Conservation (phyloP, 768 basidiomycete species). For the Tremella yokohamensis region DNA sequence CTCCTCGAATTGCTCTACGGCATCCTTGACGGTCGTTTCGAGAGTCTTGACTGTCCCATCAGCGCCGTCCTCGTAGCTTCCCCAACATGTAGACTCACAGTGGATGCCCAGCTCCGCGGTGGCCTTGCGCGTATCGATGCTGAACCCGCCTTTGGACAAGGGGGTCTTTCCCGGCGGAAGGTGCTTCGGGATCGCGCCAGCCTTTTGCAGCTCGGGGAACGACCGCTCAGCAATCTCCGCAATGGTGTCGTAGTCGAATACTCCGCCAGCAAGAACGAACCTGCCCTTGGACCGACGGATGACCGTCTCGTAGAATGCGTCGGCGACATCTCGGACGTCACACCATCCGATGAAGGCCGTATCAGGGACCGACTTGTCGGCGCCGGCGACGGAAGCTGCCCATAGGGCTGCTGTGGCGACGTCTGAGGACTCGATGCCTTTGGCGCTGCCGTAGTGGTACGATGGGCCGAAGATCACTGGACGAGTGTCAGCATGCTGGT, state of each 20-base stretch:
- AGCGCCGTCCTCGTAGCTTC: not conserved
- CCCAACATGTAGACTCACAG: constrained; percentile 5
- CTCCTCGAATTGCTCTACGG: constrained; percentile 1
- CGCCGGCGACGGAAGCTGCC: constrained; percentile 5
- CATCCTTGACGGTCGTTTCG: constrained; percentile 6
- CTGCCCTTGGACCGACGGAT: constrained; percentile 12
- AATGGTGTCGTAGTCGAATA: constrained; percentile 12
- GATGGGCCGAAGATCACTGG: constrained; percentile 35
- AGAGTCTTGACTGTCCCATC: constrained; percentile 1
- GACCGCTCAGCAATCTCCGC: constrained; percentile 7
- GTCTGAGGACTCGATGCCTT: constrained; percentile 11
- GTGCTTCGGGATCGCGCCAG: too few species aligned
- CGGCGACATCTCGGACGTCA: constrained; percentile 24
- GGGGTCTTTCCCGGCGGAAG: not conserved
- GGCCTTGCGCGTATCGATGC: constrained; percentile 7
- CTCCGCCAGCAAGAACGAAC: constrained; percentile 20
- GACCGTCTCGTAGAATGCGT: constrained; percentile 22
- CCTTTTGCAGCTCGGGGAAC: not conserved
- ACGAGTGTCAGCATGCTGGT: not conserved
- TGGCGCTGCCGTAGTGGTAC: constrained; percentile 14
- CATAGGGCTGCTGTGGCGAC: constrained; percentile 16
- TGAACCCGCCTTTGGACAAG: constrained; percentile 5
- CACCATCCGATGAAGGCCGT: constrained; percentile 14
- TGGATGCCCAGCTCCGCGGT: constrained; percentile 8
- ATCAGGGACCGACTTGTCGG: constrained; percentile 10